Conservation (phyloP, 176 grass and related monocot genomes). For the Oryza glumipatula region DNA sequence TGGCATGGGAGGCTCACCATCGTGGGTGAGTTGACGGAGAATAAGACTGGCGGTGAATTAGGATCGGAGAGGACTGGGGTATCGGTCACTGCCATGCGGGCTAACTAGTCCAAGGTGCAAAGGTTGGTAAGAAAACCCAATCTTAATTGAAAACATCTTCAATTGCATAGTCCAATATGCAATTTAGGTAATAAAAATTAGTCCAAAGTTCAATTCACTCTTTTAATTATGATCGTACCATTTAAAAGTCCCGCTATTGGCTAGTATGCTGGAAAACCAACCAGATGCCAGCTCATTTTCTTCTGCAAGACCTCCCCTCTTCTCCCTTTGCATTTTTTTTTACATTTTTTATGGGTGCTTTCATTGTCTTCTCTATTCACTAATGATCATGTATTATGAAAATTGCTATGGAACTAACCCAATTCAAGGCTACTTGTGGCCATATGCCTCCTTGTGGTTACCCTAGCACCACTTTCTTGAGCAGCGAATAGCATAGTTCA, state of each 20-base stretch:
- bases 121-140: no score
- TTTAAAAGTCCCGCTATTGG: background rate
- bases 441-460: background rate
- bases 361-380: background rate
- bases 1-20: no score
- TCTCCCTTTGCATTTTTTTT: background rate
- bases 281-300: background rate
- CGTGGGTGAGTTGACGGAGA: no score
- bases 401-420: background rate
- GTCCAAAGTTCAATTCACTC: no score
- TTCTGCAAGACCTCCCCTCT: background rate
- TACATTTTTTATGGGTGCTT: background rate
- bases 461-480: slow-evolving; percentile 3
- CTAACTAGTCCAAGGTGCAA: no score
- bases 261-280: background rate
- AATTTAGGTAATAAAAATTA: no score
- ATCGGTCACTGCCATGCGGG: no score
- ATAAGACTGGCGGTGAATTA: no score
- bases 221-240: slow-evolving; percentile 22
- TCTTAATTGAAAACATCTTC: no score
- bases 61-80: no score
- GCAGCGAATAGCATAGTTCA: background rate
- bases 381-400: slow-evolving; percentile 6
- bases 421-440: background rate
- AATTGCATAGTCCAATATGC: no score